phyloP scores from a whole-genome alignment of 2,329 filamentous ascomycete genomes.

The Teratosphaeria viscida region DNA sequence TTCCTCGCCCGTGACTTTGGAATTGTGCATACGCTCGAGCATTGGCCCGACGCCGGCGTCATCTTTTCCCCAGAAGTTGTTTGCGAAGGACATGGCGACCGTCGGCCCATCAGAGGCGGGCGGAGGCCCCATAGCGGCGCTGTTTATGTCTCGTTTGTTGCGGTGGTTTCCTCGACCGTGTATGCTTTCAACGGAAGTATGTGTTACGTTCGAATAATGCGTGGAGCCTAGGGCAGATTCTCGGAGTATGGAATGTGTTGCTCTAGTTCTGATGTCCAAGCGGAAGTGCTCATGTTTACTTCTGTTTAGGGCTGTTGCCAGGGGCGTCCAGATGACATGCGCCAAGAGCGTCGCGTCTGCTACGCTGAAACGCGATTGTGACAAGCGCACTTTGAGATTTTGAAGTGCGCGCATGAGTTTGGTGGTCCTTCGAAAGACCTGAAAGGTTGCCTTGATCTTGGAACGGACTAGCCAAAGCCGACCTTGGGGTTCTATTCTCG shows the following conservation, averaged over 20 bases:
- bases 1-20: conserved; percentile 92
- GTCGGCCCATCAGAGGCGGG: conserved; percentile 24
- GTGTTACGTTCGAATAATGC: not conserved
- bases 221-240: not conserved
- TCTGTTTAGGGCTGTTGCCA: not conserved
- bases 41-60: conserved; percentile 89
- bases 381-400: not conserved
- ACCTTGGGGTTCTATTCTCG: too few relatives aligned
- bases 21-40: conserved; percentile 85
- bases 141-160: not conserved
- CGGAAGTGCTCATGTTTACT: not conserved
- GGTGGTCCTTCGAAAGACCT: too few relatives aligned
- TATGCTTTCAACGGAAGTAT: not conserved
- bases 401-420: too few relatives aligned
- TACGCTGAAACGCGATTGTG: too few relatives aligned
- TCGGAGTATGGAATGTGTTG: not conserved
- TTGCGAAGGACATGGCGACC: conserved; percentile 53
- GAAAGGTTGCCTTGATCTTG: too few relatives aligned
- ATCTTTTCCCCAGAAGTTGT: conserved; percentile 99
- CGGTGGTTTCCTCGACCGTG: not conserved
- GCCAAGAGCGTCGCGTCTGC: not conserved
- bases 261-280: not conserved
- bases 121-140: conserved; percentile 23
- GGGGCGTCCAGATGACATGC: not conserved
- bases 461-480: too few relatives aligned